Evolutionary conservation across 495 filamentous ascomycete species (phyloP).

Genomic region (Neurospora sp.): DNA sequence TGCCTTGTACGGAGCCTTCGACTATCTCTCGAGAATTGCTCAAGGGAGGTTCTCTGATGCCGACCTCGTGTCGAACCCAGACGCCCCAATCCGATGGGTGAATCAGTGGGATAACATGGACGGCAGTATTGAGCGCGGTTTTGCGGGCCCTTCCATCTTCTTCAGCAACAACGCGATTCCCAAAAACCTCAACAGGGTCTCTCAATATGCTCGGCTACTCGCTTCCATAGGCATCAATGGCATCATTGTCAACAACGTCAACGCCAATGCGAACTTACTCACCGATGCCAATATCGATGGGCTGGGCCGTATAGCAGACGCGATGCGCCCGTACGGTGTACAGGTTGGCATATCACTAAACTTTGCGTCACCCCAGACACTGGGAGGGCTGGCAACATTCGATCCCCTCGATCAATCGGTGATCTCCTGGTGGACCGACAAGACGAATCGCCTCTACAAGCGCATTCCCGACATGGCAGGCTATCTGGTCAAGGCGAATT

Average conservation of each 20-base stretch:
- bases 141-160: conserved; percentile 61
- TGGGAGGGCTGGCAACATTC: conserved; percentile 49
- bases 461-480: conserved; percentile 57
- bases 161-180: conserved; percentile 46
- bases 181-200: conserved; percentile 46
- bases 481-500: conserved; percentile 63
- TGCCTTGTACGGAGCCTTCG: conserved; percentile 59
- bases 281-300: conserved; percentile 48
- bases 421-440: conserved; percentile 50
- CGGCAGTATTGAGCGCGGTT: conserved; percentile 60
- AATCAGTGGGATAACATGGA: conserved; percentile 68
- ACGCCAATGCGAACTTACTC: conserved; percentile 52
- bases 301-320: conserved; percentile 51
- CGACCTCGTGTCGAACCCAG: conserved; percentile 45
- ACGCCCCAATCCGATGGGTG: conserved; percentile 56
- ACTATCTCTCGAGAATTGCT: conserved; percentile 54
- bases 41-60: conserved; percentile 51
- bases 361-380: conserved; percentile 52
- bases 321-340: conserved; percentile 57
- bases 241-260: conserved; percentile 64
- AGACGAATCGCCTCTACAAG: conserved; percentile 48
- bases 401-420: conserved; percentile 55
- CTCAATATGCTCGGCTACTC: conserved; percentile 56
- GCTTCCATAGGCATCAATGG: conserved; percentile 60
- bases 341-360: conserved; percentile 56